Evolutionary conservation across 805 yeast genomes (phyloP).

Genomic region (Metschnikowia vanudenii): DNA sequence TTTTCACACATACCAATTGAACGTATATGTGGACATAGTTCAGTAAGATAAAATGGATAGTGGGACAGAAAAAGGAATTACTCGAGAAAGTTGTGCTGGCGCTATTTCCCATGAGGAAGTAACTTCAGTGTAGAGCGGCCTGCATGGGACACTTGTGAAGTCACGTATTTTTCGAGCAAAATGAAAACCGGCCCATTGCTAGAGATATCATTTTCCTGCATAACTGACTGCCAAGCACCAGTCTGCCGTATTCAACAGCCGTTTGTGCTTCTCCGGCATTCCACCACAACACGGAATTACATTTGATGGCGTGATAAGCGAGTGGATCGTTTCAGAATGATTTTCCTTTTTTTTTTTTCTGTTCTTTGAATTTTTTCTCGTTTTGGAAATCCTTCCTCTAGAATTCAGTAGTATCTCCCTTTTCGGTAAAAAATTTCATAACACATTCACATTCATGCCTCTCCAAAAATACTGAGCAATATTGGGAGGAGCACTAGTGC

Average conservation of each 20-base stretch:
- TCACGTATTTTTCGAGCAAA: constrained; percentile 7
- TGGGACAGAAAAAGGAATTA: background rate
- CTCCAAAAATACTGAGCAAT: constrained; percentile 58
- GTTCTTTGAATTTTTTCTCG: no score
- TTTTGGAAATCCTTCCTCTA: no score
- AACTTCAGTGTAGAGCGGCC: constrained; percentile 2
- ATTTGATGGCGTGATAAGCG: no score
- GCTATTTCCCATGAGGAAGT: constrained; percentile 1
- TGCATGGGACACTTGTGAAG: constrained; percentile 8
- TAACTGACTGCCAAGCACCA: background rate
- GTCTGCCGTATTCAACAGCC: constrained; percentile 3
- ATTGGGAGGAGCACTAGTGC: constrained; percentile 79
- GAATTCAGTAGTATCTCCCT: no score
- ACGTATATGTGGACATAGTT: constrained; percentile 36
- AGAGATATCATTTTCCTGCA: constrained; percentile 2
- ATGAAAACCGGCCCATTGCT: background rate
- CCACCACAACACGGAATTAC: no score
- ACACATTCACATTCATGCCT: background rate
- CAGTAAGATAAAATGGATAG: background rate
- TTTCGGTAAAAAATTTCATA: background rate
- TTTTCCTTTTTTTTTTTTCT: no score
- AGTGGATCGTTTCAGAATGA: no score
- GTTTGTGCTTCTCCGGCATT: background rate
- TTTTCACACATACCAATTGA: constrained; percentile 38
- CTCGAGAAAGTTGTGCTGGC: constrained; percentile 8